These are phyloP conservation scores for Scenedesmus sp. DNA, from an alignment of 163 green algal species.

Conservation along the genomic window DNA sequence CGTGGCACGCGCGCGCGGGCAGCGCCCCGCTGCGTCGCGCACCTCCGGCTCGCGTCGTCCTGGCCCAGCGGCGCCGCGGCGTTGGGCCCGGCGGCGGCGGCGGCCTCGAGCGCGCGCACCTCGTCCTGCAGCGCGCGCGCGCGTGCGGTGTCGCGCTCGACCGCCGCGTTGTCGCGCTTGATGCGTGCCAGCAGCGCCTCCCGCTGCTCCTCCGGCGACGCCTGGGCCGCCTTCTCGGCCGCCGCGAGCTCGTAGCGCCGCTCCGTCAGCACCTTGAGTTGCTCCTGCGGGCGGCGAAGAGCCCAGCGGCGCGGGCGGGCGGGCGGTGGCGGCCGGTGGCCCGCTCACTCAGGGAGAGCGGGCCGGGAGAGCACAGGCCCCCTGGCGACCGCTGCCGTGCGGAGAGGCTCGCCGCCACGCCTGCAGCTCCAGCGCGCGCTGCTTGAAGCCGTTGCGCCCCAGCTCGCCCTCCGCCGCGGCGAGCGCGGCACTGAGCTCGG, in stretches of 20 bases:
- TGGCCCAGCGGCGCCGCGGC: not conserved
- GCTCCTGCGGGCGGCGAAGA: conserved; percentile 54
- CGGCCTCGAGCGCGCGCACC: conserved; percentile 27
- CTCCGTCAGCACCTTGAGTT: conserved; percentile 64
- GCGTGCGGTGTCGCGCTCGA: conserved; percentile 36
- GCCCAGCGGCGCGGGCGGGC: not conserved
- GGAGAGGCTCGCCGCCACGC: too few species aligned
- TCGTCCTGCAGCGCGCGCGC: conserved; percentile 36
- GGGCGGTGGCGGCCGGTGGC: too few species aligned
- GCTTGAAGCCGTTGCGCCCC: conserved; percentile 69
- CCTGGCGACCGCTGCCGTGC: too few species aligned
- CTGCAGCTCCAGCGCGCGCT: conserved; percentile 51
- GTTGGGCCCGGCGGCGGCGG: too few species aligned
- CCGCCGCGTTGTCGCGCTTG: conserved; percentile 67
- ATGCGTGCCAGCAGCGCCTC: conserved; percentile 71
- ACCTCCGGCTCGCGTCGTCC: conserved; percentile 3
- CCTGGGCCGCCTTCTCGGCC: conserved; percentile 64
- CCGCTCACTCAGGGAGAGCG: too few species aligned
- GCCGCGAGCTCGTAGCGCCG: conserved; percentile 69
- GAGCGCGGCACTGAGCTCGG: conserved; percentile 64
- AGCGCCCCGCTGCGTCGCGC: not conserved
- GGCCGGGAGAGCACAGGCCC: too few species aligned
- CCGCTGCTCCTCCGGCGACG: conserved; percentile 67
- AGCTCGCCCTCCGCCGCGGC: conserved; percentile 65
- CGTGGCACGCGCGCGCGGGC: too few species aligned